Evolutionary conservation across 257 asterid genomes (phyloP).

Genomic region (Capsicum pubescens): DNA sequence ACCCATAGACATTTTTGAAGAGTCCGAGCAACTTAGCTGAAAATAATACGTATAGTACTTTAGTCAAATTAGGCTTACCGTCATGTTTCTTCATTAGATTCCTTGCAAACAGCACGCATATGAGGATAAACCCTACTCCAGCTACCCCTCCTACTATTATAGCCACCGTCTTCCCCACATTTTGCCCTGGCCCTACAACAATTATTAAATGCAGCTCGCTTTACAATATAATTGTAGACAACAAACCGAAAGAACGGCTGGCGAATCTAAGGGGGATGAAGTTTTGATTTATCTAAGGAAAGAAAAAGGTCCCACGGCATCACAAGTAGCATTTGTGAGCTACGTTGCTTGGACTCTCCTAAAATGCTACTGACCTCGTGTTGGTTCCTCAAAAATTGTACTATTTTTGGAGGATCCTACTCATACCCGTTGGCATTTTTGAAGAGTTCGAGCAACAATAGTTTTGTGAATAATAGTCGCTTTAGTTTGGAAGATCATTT

Average conservation of each 20-base stretch:
- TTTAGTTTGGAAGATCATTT: not conserved
- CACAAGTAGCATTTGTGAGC: not conserved
- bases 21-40: too few relatives aligned
- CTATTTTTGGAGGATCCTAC: not conserved
- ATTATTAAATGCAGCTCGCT: constrained; percentile 8
- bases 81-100: constrained; percentile 75
- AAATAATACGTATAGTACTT: not conserved
- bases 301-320: not conserved
- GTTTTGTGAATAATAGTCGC: not conserved
- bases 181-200: constrained; percentile 74
- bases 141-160: constrained; percentile 98
- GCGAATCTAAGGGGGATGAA: not conserved
- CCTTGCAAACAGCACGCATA: constrained; percentile 83
- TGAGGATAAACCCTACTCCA: constrained; percentile 89
- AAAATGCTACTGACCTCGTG: too few relatives aligned
- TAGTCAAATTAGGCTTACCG: constrained; percentile 51
- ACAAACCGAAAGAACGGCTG: not conserved
- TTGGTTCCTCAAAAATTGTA: not conserved
- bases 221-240: constrained; percentile 19
- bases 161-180: constrained; percentile 91
- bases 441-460: not conserved
- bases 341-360: too few relatives aligned
- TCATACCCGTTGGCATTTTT: not conserved
- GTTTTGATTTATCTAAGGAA: not conserved
- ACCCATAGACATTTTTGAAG: too few relatives aligned